Evolutionary conservation across 768 basidiomycete genomes (phyloP).

Genomic region (Termitomyces sp.): DNA sequence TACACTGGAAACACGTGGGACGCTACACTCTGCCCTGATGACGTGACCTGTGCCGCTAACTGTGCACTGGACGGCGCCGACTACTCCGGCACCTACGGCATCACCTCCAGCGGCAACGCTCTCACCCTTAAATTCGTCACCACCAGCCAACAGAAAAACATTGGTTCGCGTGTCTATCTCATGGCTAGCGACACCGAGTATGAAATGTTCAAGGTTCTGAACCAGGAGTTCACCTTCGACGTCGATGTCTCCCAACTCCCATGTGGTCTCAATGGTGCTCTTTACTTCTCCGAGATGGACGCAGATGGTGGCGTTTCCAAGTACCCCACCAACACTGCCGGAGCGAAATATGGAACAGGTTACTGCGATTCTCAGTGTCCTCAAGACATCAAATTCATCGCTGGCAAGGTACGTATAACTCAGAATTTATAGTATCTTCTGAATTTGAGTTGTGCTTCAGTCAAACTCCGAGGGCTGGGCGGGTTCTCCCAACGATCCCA

Average conservation of each 20-base stretch:
- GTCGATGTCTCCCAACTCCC: conserved; percentile 47
- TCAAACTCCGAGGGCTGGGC: neutral
- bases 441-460: neutral
- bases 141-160: conserved; percentile 26
- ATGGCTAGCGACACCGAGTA: conserved; percentile 40
- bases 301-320: conserved; percentile 45
- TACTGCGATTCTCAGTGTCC: conserved; percentile 67
- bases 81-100: conserved; percentile 45
- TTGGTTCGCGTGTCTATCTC: conserved; percentile 44
- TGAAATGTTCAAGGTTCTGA: conserved; percentile 14
- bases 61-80: conserved; percentile 34
- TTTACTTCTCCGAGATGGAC: conserved; percentile 41
- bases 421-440: conserved; percentile 8
- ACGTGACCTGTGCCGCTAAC: conserved; percentile 27
- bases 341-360: conserved; percentile 51
- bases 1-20: conserved; percentile 57
- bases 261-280: conserved; percentile 47
- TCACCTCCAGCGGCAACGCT: conserved; percentile 42
- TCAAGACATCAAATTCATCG: conserved; percentile 56
- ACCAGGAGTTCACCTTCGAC: conserved; percentile 5
- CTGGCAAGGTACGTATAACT: conserved; percentile 36
- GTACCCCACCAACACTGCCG: conserved; percentile 51
- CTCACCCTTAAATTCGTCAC: conserved; percentile 49
- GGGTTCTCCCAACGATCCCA: conserved; percentile 27
- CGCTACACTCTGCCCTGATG: conserved; percentile 40